These are phyloP conservation scores for Cantharellus anzutake DNA, from an alignment of 768 basidiomycete species.

Conservation along the genomic window DNA sequence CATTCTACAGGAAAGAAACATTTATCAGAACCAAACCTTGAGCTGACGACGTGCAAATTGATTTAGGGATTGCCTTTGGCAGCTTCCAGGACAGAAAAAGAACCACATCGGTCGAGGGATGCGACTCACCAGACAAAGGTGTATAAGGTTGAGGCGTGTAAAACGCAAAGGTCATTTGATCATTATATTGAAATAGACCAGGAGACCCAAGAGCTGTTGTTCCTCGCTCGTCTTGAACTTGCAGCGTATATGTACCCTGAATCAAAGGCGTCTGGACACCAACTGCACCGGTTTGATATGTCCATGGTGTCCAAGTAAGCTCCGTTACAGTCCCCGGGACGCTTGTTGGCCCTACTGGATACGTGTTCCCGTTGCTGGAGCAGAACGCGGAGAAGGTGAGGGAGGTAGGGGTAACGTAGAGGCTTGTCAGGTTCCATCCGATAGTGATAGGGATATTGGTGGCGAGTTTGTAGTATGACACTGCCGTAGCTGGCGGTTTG, in stretches of 20 bases:
- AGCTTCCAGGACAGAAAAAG: neutral
- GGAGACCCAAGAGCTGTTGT: constrained; percentile 34
- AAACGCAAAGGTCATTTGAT: constrained; percentile 58
- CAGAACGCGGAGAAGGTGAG: constrained; percentile 70
- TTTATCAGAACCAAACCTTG: neutral
- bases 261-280: constrained; percentile 40
- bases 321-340: constrained; percentile 49
- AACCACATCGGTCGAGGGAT: neutral
- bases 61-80: too few species aligned
- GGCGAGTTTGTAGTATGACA: constrained; percentile 82
- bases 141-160: constrained; percentile 65
- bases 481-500: constrained; percentile 56
- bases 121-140: constrained; percentile 29
- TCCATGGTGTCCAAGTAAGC: constrained; percentile 58
- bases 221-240: constrained; percentile 70
- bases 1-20: constrained; percentile 14
- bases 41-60: neutral
- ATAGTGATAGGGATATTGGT: constrained; percentile 57
- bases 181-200: constrained; percentile 52
- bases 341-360: constrained; percentile 64
- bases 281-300: constrained; percentile 44
- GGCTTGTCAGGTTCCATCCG: constrained; percentile 72
- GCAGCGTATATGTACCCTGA: constrained; percentile 56
- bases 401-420: constrained; percentile 48
- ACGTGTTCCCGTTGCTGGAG: constrained; percentile 69